Percentiles rank a stretch among this genome's conserved stretches.
These are phyloP conservation scores for Brassica incana DNA, from an alignment of 345 rosid genomes.

Conservation along the genomic window DNA sequence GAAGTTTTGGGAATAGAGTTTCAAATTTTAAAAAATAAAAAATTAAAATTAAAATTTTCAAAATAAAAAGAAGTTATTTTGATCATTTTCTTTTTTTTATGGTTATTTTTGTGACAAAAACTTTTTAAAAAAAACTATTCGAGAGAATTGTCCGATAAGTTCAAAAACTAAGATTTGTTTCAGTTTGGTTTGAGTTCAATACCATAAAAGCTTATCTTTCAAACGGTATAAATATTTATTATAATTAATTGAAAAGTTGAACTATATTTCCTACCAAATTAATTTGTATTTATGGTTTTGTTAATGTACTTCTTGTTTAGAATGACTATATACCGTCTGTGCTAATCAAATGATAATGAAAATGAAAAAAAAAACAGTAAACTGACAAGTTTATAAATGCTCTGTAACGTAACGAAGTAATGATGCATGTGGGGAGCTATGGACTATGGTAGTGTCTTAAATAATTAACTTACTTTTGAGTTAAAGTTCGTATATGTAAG, in stretches of 20 bases:
- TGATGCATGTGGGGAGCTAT: conserved; percentile 17
- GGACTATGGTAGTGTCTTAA: conserved; percentile 4
- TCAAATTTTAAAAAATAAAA: too few relatives aligned
- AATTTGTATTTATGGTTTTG: neutral
- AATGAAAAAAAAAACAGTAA: neutral
- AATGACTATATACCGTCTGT: neutral
- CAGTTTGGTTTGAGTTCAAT: neutral
- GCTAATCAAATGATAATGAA: neutral
- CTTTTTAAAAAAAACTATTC: too few relatives aligned
- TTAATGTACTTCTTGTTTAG: neutral
- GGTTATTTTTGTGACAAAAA: too few relatives aligned
- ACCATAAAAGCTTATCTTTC: neutral
- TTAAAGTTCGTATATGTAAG: conserved; percentile 18
- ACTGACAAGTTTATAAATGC: conserved; percentile 22
- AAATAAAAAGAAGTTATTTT: too few relatives aligned
- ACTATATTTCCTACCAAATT: neutral
- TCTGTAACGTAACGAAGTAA: conserved; percentile 18
- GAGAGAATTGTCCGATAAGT: neutral
- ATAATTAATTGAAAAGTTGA: neutral
- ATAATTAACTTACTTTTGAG: neutral
- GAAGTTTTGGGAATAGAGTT: too few relatives aligned
- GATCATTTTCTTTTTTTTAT: too few relatives aligned
- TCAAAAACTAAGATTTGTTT: too few relatives aligned
- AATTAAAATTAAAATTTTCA: too few relatives aligned
- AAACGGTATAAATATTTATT: neutral